Percentiles rank a stretch among this genome's conserved stretches.
These are phyloP conservation scores for Lotus japonicus DNA, from an alignment of 306 rosid species.

Conservation along the genomic window DNA sequence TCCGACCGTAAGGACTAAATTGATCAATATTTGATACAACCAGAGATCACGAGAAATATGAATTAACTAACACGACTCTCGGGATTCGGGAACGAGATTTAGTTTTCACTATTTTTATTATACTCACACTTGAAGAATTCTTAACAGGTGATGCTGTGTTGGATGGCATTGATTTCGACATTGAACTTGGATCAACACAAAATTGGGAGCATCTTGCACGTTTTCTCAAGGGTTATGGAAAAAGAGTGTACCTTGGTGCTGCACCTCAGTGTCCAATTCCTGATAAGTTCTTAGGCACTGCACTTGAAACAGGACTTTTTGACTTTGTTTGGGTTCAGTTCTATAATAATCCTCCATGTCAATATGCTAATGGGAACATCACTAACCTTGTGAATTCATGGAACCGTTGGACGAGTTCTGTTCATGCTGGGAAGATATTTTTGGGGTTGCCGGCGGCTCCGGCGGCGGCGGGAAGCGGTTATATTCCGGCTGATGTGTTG, in stretches of 20 bases:
- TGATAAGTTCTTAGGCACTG: slow-evolving; percentile 39
- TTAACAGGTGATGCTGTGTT: slow-evolving; percentile 39
- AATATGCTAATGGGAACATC: slow-evolving; percentile 38
- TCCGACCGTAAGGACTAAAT: too few relatives aligned
- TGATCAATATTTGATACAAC: too few relatives aligned
- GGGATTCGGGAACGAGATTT: too few relatives aligned
- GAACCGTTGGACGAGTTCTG: slow-evolving; percentile 42
- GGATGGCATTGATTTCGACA: slow-evolving; percentile 75
- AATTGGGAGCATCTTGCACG: slow-evolving; percentile 45
- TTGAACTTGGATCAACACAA: slow-evolving; percentile 46
- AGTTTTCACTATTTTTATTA: too few relatives aligned
- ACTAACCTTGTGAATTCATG: slow-evolving; percentile 51
- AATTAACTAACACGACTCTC: too few relatives aligned
- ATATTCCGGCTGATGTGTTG: slow-evolving; percentile 46
- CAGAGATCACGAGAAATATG: too few relatives aligned
- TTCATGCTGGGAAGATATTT: slow-evolving; percentile 30
- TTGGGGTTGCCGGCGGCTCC: slow-evolving; percentile 63
- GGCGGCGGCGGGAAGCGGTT: slow-evolving; percentile 58
- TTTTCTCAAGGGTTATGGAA: slow-evolving; percentile 25
- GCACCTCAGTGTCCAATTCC: slow-evolving; percentile 89
- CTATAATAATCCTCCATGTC: slow-evolving; percentile 42
- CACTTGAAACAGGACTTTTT: slow-evolving; percentile 48
- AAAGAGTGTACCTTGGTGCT: slow-evolving; percentile 45
- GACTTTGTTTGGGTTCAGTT: slow-evolving; percentile 65
- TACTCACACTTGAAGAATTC: too few relatives aligned